Conservation (phyloP, 2,329 filamentous ascomycete species). For the Botrytis porri region DNA sequence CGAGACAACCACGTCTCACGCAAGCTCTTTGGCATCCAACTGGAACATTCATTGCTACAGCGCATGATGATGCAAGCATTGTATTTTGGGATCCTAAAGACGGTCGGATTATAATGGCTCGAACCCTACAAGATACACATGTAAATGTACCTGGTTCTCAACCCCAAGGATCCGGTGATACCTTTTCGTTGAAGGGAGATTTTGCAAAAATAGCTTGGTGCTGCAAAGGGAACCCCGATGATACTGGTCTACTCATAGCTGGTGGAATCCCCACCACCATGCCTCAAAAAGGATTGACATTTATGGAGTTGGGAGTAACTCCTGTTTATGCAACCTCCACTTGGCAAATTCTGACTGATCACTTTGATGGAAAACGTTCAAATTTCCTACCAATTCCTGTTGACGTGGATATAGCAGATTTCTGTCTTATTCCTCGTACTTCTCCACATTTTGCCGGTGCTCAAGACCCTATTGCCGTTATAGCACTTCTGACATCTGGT, state of each 20-base stretch:
- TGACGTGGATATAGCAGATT: slow-evolving; percentile 73
- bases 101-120: slow-evolving; percentile 75
- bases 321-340: slow-evolving; percentile 88
- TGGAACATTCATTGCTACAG: slow-evolving; percentile 43
- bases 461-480: slow-evolving; percentile 84
- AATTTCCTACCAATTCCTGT: slow-evolving; percentile 71
- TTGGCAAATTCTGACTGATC: slow-evolving; percentile 76
- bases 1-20: slow-evolving; percentile 70
- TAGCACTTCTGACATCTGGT: slow-evolving; percentile 78
- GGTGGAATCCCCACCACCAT: slow-evolving; percentile 71
- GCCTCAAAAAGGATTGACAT: slow-evolving; percentile 73
- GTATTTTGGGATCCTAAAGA: slow-evolving; percentile 95
- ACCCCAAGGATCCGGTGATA: slow-evolving; percentile 39
- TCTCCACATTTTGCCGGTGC: slow-evolving; percentile 85
- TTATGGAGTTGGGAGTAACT: slow-evolving; percentile 84
- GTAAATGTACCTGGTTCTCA: slow-evolving; percentile 62
- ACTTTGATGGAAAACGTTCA: slow-evolving; percentile 75
- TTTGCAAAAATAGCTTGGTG: slow-evolving; percentile 85
- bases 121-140: slow-evolving; percentile 72
- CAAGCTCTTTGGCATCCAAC: slow-evolving; percentile 94
- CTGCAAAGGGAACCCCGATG: slow-evolving; percentile 88
- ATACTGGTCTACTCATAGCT: slow-evolving; percentile 83
- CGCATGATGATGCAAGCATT: slow-evolving; percentile 68
- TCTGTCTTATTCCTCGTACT: slow-evolving; percentile 75
- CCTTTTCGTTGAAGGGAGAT: slow-evolving; percentile 64